These are phyloP conservation scores for Pulveroboletus sp. DNA, from an alignment of 768 basidiomycete genomes.

Conservation along the genomic window DNA sequence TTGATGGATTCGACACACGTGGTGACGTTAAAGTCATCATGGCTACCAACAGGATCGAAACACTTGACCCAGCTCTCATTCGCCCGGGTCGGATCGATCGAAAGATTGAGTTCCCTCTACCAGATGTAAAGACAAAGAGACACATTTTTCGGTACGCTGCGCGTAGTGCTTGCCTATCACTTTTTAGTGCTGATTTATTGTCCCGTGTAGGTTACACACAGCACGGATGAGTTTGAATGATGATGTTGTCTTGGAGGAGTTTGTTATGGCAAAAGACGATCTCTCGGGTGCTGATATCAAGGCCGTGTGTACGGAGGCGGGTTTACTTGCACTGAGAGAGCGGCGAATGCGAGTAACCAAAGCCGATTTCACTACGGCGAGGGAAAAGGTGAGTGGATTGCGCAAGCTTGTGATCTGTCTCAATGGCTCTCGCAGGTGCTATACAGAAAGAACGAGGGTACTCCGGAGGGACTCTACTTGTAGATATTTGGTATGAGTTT, in stretches of 20 bases:
- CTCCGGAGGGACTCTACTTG: constrained; percentile 84
- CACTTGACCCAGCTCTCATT: constrained; percentile 95
- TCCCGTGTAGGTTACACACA: constrained; percentile 67
- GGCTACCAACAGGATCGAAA: constrained; percentile 98
- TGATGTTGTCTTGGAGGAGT: constrained; percentile 94
- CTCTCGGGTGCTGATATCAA: constrained; percentile 98
- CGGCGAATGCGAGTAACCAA: constrained; percentile 93
- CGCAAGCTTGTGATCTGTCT: constrained; percentile 4
- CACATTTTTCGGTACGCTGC: constrained; percentile 84
- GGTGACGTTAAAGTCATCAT: constrained; percentile 99
- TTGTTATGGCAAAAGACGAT: constrained; percentile 93
- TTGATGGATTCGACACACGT: constrained; percentile 98
- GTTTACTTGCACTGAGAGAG: constrained; percentile 88
- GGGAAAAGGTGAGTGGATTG: constrained; percentile 73
- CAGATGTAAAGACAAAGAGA: constrained; percentile 97
- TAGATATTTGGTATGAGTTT: constrained; percentile 32
- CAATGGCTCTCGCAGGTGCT: constrained; percentile 49
- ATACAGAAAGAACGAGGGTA: constrained; percentile 97
- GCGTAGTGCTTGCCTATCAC: background rate
- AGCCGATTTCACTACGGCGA: constrained; percentile 81
- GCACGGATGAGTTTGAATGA: constrained; percentile 85
- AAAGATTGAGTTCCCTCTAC: constrained; percentile 97
- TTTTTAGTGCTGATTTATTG: constrained; percentile 4
- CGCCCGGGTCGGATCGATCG: constrained; percentile 98
- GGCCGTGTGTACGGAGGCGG: constrained; percentile 98